Conservation (phyloP, 805 yeast genomes). For the Candida schatavii region DNA sequence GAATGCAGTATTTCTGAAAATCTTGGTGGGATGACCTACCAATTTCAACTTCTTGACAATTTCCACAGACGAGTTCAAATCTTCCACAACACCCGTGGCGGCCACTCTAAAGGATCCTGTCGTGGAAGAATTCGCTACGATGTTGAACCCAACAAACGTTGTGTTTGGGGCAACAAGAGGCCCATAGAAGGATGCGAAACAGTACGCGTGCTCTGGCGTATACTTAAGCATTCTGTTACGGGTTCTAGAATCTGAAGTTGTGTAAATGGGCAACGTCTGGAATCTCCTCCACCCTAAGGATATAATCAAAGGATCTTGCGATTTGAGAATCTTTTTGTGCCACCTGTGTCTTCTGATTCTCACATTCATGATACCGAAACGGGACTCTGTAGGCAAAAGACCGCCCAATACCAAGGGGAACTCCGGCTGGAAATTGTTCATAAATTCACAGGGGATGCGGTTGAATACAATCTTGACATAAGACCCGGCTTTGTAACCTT, state of each 20-base stretch:
- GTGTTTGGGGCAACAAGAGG: conserved; percentile 97
- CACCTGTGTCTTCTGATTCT: conserved; percentile 97
- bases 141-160: conserved; percentile 92
- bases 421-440: conserved; percentile 79
- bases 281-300: conserved; percentile 98
- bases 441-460: conserved; percentile 81
- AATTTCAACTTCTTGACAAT: conserved; percentile 93
- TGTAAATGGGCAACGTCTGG: conserved; percentile 92
- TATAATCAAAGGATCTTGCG: conserved; percentile 91
- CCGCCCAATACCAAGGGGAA: conserved; percentile 92
- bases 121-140: conserved; percentile 78
- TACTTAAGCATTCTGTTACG: conserved; percentile 97
- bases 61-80: conserved; percentile 84
- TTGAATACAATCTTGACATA: conserved; percentile 89
- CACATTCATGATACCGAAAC: conserved; percentile 90
- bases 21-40: conserved; percentile 92
- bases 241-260: conserved; percentile 96
- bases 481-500: conserved; percentile 91
- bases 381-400: conserved; percentile 80
- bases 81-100: conserved; percentile 95
- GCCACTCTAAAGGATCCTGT: conserved; percentile 91
- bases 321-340: conserved; percentile 93
- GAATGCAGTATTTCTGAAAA: conserved; percentile 94
- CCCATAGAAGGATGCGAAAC: conserved; percentile 94
- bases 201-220: conserved; percentile 97